Conservation (phyloP, 2,329 filamentous ascomycete species). For the Rugonectria rugulosa region DNA sequence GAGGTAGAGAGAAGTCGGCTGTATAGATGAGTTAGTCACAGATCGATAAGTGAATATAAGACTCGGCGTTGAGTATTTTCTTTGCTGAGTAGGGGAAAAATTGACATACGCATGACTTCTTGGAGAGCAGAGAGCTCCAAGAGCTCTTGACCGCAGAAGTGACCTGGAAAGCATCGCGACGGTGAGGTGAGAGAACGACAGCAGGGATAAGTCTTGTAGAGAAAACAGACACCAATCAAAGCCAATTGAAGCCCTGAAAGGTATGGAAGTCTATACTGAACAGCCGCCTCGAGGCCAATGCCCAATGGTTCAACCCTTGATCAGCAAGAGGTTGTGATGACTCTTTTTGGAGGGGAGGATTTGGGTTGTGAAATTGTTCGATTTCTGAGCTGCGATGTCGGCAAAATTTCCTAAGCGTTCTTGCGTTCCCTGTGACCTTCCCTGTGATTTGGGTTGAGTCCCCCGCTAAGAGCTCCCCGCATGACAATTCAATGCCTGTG, state of each 20-base stretch:
- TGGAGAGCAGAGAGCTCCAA: slow-evolving; percentile 36
- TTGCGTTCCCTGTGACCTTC: slow-evolving; percentile 44
- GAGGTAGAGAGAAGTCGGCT: slow-evolving; percentile 62
- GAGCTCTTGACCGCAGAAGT: slow-evolving; percentile 39
- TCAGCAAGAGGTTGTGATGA: slow-evolving; percentile 9
- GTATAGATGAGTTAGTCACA: slow-evolving; percentile 11
- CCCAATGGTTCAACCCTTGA: slow-evolving; percentile 18
- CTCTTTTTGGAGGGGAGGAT: slow-evolving; percentile 1
- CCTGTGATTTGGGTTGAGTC: slow-evolving; percentile 40
- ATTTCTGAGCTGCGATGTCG: slow-evolving; percentile 40
- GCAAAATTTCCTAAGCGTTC: slow-evolving; percentile 33
- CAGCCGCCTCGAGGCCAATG: slow-evolving; percentile 17
- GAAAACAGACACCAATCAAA: slow-evolving; percentile 3
- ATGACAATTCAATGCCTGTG: slow-evolving; percentile 35
- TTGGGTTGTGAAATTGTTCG: slow-evolving; percentile 29
- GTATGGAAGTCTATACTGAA: slow-evolving; percentile 17
- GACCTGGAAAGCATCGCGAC: slow-evolving; percentile 41
- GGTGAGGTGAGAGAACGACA: slow-evolving; percentile 13
- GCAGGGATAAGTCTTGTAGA: slow-evolving; percentile 3
- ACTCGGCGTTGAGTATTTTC: too few species aligned
- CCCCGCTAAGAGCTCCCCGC: slow-evolving; percentile 36
- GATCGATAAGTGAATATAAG: too few species aligned
- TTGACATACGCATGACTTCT: slow-evolving; percentile 39
- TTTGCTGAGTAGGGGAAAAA: not conserved
- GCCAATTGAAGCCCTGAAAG: slow-evolving; percentile 33